Evolutionary conservation across 306 rosid species (phyloP), one percentile per base, ranked within the genome.

Genomic region (Styphnolobium japonicum): DNA sequence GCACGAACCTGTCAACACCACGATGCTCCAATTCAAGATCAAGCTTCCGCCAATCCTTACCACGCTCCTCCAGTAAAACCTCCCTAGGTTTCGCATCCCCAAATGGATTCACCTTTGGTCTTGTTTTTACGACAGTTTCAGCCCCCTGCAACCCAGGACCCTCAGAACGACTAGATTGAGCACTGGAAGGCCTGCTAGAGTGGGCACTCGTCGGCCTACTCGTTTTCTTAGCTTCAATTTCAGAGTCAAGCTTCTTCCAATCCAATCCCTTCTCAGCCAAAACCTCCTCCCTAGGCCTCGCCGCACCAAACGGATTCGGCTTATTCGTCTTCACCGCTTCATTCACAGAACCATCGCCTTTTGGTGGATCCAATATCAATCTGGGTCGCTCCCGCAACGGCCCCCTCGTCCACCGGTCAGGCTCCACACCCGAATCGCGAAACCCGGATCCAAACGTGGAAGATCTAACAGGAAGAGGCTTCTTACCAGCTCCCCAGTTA

Each of bases 81-180:
- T 96, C 99, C 84, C 99, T 88, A 2, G 99, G 99, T 60, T 91
- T 96, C 52, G 99, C 99, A 66, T 96, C 94, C 55, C 99, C 99
- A 72, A 93, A 96, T 4, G 99, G 99, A 51, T 96, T 96, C 75
- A 93, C 91, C 85, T 89, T 96, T 0, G 93, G 90, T 79, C 84
- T 89, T 1, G 88, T 82, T 86, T 87, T 95, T 46, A 45, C 86
- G 71, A 42, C 86, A 81, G 79, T 75, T 7, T 92, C 97, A 11
- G 39, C n/a, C 36, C 84, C 94, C 65, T 86, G 97, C 81, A 81
- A 8, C 7, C 90, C 93, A 0, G 75, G 88, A 72, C 89, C 88
- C 86, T 93, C 99, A 33, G 99, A 93, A 83, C 89, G 87, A 85
- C 77, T 89, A 1, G 98, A 94, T 10, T 95, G 98, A 8, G 97